Percentiles rank a stretch among this genome's conserved stretches.
phyloP scores from a whole-genome alignment of 2,329 filamentous ascomycete species.

The Microsporum ferrugineum region DNA sequence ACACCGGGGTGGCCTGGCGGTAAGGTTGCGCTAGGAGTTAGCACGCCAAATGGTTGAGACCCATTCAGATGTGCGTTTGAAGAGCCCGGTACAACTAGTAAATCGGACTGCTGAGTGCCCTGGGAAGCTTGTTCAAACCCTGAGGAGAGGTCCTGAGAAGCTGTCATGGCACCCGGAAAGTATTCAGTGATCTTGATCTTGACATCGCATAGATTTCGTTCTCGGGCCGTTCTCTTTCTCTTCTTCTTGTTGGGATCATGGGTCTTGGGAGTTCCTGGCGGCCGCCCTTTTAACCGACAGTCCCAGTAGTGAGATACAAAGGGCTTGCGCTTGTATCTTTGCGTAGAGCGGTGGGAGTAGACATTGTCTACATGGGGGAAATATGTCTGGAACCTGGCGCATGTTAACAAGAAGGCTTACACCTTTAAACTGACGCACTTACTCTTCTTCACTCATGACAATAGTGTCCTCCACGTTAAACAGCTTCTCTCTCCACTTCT shows the following conservation, averaged over 20 bases:
- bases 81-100: constrained; percentile 8
- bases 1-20: constrained; percentile 38
- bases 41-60: constrained; percentile 31
- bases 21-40: constrained; percentile 31
- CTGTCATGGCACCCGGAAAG: constrained; percentile 43
- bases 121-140: constrained; percentile 19
- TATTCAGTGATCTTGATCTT: constrained; percentile 81
- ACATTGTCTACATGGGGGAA: constrained; percentile 77
- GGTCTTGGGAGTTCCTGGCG: constrained; percentile 66
- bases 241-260: constrained; percentile 74
- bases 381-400: constrained; percentile 60
- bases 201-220: constrained; percentile 70
- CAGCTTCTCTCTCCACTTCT: constrained; percentile 57
- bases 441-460: constrained; percentile 63
- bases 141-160: constrained; percentile 21
- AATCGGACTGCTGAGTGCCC: constrained; percentile 13
- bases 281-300: constrained; percentile 67
- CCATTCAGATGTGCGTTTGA: constrained; percentile 23
- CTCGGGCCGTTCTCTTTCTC: constrained; percentile 61
- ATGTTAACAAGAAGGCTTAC: neutral
- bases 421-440: constrained; percentile 22
- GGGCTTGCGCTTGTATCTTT: constrained; percentile 69
- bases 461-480: constrained; percentile 67
- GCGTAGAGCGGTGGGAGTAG: constrained; percentile 72
- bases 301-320: constrained; percentile 79